Conservation (phyloP, 139 green algal genomes). For the Chlorella sp. region DNA sequence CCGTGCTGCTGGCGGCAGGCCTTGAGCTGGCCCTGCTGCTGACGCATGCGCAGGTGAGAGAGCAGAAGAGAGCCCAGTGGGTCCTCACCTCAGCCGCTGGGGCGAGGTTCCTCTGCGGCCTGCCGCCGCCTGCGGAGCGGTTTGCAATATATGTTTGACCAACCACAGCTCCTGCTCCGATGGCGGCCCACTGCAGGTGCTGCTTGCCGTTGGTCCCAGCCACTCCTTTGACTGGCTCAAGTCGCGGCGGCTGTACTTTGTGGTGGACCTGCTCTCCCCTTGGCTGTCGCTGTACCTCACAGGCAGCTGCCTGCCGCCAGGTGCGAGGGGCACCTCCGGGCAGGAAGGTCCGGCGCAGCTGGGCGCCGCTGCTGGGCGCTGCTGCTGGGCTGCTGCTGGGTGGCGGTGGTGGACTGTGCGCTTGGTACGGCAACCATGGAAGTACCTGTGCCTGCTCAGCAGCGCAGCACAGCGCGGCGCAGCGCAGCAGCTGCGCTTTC, state of each 20-base stretch:
- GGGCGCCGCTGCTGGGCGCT: too few species aligned
- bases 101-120: too few species aligned
- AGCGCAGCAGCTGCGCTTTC: too few species aligned
- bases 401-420: too few species aligned
- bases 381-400: too few species aligned
- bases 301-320: neutral
- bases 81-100: too few species aligned
- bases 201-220: constrained; percentile 10
- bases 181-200: constrained; percentile 21
- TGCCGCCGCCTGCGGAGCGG: neutral
- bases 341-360: too few species aligned
- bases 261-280: constrained; percentile 16
- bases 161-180: too few species aligned
- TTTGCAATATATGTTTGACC: too few species aligned
- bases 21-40: neutral
- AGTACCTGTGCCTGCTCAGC: too few species aligned
- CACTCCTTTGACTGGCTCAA: neutral
- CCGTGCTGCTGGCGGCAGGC: neutral
- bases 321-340: neutral
- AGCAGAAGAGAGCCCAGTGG: neutral
- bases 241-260: constrained; percentile 5
- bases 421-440: too few species aligned
- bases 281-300: neutral
- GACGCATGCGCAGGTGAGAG: neutral
- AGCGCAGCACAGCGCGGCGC: too few species aligned